Percentiles rank a stretch among this genome's conserved stretches.
These are phyloP conservation scores for Colletotrichum sp. DNA, from an alignment of 2,329 filamentous ascomycete genomes.

Conservation along the genomic window DNA sequence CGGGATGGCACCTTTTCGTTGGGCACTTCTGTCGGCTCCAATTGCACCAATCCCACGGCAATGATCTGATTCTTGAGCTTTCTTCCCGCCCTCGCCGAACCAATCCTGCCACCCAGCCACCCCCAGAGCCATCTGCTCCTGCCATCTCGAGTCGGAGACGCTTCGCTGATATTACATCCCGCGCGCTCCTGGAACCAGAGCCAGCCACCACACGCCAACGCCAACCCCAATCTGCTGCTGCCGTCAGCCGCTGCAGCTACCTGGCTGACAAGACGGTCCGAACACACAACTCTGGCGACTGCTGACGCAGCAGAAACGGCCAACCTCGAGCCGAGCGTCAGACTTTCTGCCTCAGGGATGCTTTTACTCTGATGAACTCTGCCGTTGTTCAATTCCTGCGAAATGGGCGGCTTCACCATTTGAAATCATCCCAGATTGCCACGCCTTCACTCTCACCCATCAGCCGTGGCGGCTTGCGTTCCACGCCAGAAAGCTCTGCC, in stretches of 20 bases:
- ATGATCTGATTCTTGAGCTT: background rate
- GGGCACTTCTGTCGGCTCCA: background rate
- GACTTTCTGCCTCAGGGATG: background rate
- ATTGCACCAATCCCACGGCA: background rate
- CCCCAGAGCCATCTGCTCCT: background rate
- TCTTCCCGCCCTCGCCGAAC: background rate
- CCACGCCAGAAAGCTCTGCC: background rate
- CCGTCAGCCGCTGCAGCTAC: conserved; percentile 18
- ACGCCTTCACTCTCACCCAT: background rate
- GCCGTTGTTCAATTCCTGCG: background rate
- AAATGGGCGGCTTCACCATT: background rate
- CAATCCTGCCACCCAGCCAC: conserved; percentile 7
- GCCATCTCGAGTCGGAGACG: background rate
- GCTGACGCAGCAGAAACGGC: background rate
- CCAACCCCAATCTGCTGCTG: conserved; percentile 11
- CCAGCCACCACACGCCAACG: conserved; percentile 12
- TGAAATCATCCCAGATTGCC: background rate
- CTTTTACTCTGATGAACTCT: background rate
- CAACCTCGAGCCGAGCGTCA: background rate
- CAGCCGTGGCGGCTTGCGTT: background rate
- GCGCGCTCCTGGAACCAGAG: conserved; percentile 4
- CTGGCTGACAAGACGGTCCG: conserved; percentile 17
- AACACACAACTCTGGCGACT: background rate
- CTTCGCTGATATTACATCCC: conserved; percentile 8
- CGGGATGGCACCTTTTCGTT: background rate